Conservation (phyloP, 306 rosid species). For the Myrica gale region DNA sequence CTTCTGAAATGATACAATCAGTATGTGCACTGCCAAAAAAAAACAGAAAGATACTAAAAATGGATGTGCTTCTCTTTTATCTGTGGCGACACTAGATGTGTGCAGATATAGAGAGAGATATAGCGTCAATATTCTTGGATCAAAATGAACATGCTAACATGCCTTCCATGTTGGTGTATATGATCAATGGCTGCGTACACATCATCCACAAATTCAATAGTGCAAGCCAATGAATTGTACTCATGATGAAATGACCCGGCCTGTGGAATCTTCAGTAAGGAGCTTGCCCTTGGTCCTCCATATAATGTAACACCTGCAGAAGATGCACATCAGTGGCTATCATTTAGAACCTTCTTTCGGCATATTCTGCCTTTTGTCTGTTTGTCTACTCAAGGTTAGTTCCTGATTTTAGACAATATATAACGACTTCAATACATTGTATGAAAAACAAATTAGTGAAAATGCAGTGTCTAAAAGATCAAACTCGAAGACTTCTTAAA, state of each 20-base stretch:
- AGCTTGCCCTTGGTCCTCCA: slow-evolving; percentile 86
- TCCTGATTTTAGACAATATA: background rate
- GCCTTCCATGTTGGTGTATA: slow-evolving; percentile 89
- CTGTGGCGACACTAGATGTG: slow-evolving; percentile 6
- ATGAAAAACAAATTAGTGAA: background rate
- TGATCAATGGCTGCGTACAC: slow-evolving; percentile 77
- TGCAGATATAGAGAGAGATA: slow-evolving; percentile 18
- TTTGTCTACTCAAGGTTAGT: background rate
- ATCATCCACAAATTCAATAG: slow-evolving; percentile 82
- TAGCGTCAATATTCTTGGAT: slow-evolving; percentile 24
- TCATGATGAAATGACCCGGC: slow-evolving; percentile 77
- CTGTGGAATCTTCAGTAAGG: slow-evolving; percentile 61
- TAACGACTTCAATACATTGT: background rate
- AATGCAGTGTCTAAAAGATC: background rate
- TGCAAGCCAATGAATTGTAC: slow-evolving; percentile 86
- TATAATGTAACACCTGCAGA: slow-evolving; percentile 69
- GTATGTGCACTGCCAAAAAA: slow-evolving; percentile 80
- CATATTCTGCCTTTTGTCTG: background rate
- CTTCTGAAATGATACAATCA: slow-evolving; percentile 82
- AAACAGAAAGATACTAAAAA: slow-evolving; percentile 13
- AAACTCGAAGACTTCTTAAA: background rate
- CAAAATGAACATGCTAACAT: slow-evolving; percentile 36
- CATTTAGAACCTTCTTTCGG: slow-evolving; percentile 15
- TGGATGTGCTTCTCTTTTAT: background rate
- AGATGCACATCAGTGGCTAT: slow-evolving; percentile 10